Base-by-base conservation (phyloP, 164 flowering plant species). In the Euptelea pleiosperma region DNA sequence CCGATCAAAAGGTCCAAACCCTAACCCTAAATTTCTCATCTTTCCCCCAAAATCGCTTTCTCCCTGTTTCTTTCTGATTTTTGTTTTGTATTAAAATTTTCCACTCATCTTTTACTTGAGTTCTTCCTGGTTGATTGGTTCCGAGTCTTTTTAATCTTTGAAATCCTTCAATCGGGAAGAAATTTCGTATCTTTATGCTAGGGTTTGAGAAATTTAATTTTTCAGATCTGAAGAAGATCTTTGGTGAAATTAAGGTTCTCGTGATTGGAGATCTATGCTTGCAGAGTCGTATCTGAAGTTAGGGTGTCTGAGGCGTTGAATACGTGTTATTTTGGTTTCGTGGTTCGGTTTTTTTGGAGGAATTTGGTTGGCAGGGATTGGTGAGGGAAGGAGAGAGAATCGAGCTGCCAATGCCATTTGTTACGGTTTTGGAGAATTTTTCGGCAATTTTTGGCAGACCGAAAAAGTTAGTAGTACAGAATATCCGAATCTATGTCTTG, bases 401-500 rank as follows among this genome's bases (percentile, higher is more conserved):
- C 15, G 45, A 54, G 42, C 64, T 41, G 73, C 73, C 67, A 68
- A 68, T 72, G 70, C 73, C 62, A 69, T 66, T 72, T 42, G 61
- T 29, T 16, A 40, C 41, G 34, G 47, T 56, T 22, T 45, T 46
- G 62, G 44, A 30, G 8, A 34, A 42, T 19, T 45, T 62, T 73
- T 76, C 49, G 61, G 58, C 16, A 46, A 16, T 58, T 70, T 53
- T 60, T 58, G 50, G 28, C 19, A 21, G 30, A 33, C 58, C 62
- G 49, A 43, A 35, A 31, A 67, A 25, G 15, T 11, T 16, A 52
- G 29, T 30, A 39, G 45, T 19, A 43, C n/a, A n/a, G 47, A 43
- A 43, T 10, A 19, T 43, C 47, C 12, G 16, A 43, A 42, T 61
- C 62, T 24, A 79, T 77, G 84, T 75, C 81, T 39, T 79, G 81